Base-by-base conservation (phyloP, 176 grass and related monocot species). In the Triticum turgidum region DNA sequence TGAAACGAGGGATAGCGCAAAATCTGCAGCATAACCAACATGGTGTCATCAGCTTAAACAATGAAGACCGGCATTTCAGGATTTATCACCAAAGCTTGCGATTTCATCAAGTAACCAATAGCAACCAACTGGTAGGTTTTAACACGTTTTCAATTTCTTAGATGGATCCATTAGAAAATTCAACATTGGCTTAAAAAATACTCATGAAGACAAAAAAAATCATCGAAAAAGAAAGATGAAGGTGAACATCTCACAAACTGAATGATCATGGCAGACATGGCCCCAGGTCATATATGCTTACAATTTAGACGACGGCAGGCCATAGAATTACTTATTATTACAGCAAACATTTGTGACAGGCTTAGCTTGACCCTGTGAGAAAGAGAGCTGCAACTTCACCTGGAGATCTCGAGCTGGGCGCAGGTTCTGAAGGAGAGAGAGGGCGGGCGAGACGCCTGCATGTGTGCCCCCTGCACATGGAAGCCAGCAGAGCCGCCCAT, bases 401-500 rank as follows among this genome's bases (percentile, higher is more conserved):
- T 90, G 27, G 88, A 88, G 74, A 86, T 44, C 83, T 94, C 90
- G 71, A 90, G 49, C 73, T 84, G 88, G 6, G 49, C 27, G 74
- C 89, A 75, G 67, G 68, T 89, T 56, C 78, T 92, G 74, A 85
- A 89, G 85, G 73, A 83, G 11, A 88, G 68, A 44, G 21, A 81
- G 67, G 88, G 79, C 6, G 81, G 1, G 62, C 87, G 87, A 35
- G 89, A 92, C 38, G 83, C 35, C 76, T 94, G 96, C 69, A 84
- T 41, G 88, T 88, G 86, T 7, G 68, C 74, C 85, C 88, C 94
- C 17, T 84, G 80, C 38, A 82, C 84, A 88, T 88, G 93, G 56
- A 95, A 75, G 44, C 87, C 87, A 10, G 73, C 85, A 71, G 89
- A 89, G 4, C 91, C 91, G 41, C 69, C 83, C 42, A 90, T 88